phyloP scores from a whole-genome alignment of 495 filamentous ascomycete species.

The Lindgomyces ingoldianus region DNA sequence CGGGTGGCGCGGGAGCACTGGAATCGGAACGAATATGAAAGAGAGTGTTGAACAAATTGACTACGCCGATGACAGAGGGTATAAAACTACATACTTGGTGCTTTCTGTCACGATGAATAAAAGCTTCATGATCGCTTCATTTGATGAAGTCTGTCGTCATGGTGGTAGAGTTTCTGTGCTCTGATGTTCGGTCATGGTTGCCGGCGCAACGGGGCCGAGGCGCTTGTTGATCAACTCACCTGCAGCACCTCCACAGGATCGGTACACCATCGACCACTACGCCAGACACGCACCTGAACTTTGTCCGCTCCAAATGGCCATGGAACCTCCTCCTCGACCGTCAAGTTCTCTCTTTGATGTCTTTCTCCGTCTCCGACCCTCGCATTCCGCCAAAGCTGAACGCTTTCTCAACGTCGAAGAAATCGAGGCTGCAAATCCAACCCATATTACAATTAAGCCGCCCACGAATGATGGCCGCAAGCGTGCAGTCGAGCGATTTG shows the following conservation, averaged over 20 bases:
- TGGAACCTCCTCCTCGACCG: constrained; percentile 43
- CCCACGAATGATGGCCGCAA: constrained; percentile 72
- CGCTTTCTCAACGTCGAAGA: constrained; percentile 79
- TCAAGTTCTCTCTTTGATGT: constrained; percentile 81
- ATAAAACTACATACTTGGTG: too few relatives aligned
- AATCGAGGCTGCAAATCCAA: constrained; percentile 53
- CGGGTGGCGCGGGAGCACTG: too few relatives aligned
- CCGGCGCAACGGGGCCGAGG: constrained; percentile 10
- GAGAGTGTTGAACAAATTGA: too few relatives aligned
- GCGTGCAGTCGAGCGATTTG: constrained; percentile 87
- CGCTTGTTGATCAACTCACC: constrained; percentile 25
- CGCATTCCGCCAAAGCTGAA: constrained; percentile 44
- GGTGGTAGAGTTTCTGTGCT: too few relatives aligned
- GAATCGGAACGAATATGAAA: too few relatives aligned
- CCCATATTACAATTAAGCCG: constrained; percentile 85
- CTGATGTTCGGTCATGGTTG: background rate
- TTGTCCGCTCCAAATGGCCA: constrained; percentile 23
- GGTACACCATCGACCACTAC: constrained; percentile 14
- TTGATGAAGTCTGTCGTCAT: too few relatives aligned
- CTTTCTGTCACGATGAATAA: too few relatives aligned
- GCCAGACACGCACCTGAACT: background rate
- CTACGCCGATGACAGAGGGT: too few relatives aligned
- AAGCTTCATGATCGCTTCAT: too few relatives aligned
- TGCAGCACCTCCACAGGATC: background rate
- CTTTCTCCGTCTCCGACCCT: constrained; percentile 84